Evolutionary conservation across 441 rosid species (phyloP), one percentile per base, ranked within the genome.

Genomic region (Populus hybrid): DNA sequence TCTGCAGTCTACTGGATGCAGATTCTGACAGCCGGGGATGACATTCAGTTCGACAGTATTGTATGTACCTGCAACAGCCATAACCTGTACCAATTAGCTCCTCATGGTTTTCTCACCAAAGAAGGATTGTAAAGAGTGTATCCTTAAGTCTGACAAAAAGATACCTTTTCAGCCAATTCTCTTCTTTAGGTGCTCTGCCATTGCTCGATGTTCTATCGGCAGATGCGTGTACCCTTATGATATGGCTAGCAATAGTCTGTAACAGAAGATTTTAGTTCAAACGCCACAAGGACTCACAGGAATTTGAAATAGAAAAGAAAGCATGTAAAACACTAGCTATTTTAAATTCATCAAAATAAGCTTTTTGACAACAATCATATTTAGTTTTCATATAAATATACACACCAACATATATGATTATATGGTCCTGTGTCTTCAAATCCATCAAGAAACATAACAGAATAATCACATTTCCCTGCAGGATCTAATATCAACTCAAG

Each of bases 151-250:
- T 12, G 57, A 81, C 70, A 46, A 32, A 77, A 66, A 30, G 68
- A 42, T 79, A 95, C 99, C 98, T 92, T 87, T 92, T 94, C 75
- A 95, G 89, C 99, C 97, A 95, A 76, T 94, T 95, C 76, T 92
- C 94, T 91, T 92, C 98, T 85, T 88, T 93, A 68, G 92, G 74
- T 83, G 53, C 73, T 83, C 73, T 86, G 79, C 70, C 79, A 67
- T 95, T 94, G 23, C 75, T 82, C 0, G 95, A 83, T 30, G 38
- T 77, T 74, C 87, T 83, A 83, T 83, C 89, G 3, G 97, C 98
- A 83, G 99, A 94, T 72, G 99, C 99, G 85, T 94, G 99, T 57
- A 95, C 86, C 87, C 85, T 95, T 82, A 95, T 95, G 77, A 95
- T 89, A 83, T 94, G 98, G 86, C 91, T 91, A 74, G 98, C 98